Percentiles rank a stretch among this genome's conserved stretches.
Conservation (phyloP, 441 rosid genomes). For the Gossypium aridum region DNA sequence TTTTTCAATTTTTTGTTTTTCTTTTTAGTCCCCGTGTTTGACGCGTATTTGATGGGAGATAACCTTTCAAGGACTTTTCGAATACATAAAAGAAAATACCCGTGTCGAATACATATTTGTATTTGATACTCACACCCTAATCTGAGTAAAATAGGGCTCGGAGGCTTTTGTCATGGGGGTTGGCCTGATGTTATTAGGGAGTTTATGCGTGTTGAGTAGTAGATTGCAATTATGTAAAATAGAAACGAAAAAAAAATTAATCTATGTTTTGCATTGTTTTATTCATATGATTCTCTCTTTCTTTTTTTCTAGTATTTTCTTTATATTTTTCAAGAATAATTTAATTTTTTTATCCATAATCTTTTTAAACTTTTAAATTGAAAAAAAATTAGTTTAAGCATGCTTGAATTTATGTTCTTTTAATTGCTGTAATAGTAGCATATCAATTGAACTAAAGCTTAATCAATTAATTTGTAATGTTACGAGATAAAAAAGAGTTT, state of each 20-base stretch:
- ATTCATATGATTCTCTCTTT: not conserved
- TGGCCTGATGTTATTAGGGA: not conserved
- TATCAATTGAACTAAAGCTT: too few species aligned
- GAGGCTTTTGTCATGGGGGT: not conserved
- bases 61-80: not conserved
- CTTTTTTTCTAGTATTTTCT: not conserved
- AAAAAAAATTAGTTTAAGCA: too few species aligned
- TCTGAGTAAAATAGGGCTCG: not conserved
- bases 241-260: not conserved
- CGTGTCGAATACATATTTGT: not conserved
- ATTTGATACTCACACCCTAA: too few species aligned
- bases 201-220: not conserved
- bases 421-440: too few species aligned
- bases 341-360: too few species aligned
- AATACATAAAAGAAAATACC: not conserved
- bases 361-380: too few species aligned
- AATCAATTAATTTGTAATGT: too few species aligned
- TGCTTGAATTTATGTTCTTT: too few species aligned
- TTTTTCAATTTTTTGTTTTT: not conserved
- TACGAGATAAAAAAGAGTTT: too few species aligned
- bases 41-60: not conserved
- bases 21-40: not conserved
- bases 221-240: not conserved
- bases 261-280: conserved; percentile 1
- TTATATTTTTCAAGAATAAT: not conserved